These are phyloP conservation scores for Lolium rigidum DNA, from an alignment of 176 grass and related monocot species.

Conservation along the genomic window DNA sequence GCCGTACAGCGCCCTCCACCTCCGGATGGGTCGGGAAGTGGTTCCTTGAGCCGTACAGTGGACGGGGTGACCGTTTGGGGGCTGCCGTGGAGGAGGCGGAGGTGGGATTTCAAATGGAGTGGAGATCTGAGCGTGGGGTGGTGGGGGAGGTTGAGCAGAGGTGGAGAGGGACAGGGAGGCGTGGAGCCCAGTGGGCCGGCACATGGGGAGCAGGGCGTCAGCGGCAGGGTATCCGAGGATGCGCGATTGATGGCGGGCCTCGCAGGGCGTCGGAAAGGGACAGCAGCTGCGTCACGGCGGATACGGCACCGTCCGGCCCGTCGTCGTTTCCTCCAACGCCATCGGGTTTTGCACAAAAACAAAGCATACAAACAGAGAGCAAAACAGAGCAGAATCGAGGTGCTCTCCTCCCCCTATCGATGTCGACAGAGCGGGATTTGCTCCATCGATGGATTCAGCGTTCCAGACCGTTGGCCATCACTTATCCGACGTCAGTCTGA, in stretches of 20 bases:
- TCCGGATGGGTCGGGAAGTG: no score
- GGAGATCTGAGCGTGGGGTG: neutral
- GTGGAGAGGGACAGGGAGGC: slow-evolving; percentile 42
- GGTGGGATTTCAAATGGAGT: slow-evolving; percentile 54
- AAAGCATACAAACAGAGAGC: neutral
- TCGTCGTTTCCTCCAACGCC: slow-evolving; percentile 45
- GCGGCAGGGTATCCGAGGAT: slow-evolving; percentile 74
- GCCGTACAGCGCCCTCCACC: no score
- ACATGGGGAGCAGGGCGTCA: slow-evolving; percentile 40
- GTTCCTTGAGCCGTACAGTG: neutral
- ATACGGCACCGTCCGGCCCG: neutral
- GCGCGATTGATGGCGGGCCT: neutral
- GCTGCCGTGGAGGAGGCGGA: slow-evolving; percentile 7
- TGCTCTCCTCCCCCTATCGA: neutral
- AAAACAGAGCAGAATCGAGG: neutral
- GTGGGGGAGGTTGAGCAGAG: neutral
- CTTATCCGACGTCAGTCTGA: neutral
- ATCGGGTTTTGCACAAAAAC: neutral
- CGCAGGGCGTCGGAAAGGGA: slow-evolving; percentile 28
- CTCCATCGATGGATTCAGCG: neutral
- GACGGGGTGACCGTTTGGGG: slow-evolving; percentile 59
- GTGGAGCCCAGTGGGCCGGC: slow-evolving; percentile 57
- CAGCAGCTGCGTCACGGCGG: slow-evolving; percentile 2
- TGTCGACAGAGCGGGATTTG: neutral
- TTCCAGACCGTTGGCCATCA: neutral